phyloP scores from a whole-genome alignment of 2,329 filamentous ascomycete genomes.

The Zymoseptoria crescenta region DNA sequence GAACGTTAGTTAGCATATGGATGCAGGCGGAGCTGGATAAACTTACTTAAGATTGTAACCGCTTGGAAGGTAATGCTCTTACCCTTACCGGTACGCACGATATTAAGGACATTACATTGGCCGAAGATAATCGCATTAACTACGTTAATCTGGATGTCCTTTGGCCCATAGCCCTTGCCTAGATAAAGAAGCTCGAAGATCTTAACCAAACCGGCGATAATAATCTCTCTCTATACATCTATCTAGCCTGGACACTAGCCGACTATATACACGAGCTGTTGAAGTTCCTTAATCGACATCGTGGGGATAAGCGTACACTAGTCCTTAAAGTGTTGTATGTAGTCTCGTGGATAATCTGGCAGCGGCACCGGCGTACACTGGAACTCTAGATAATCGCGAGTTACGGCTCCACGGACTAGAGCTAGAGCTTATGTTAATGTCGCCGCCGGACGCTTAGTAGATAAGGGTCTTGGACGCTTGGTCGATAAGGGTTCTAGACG shows the following conservation, averaged over 20 bases:
- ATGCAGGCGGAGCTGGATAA: not conserved
- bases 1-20: not conserved
- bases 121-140: not conserved
- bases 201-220: too few species aligned
- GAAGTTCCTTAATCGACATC: not conserved
- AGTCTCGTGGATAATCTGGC: not conserved
- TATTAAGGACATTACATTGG: not conserved
- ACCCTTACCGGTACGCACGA: not conserved
- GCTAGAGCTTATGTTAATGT: too few species aligned
- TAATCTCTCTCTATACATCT: not conserved
- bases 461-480: too few species aligned
- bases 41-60: not conserved
- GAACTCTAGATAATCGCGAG: not conserved
- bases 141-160: too few species aligned
- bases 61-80: not conserved
- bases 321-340: not conserved
- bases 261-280: too few species aligned
- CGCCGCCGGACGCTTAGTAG: not conserved
- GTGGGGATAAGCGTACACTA: not conserved
- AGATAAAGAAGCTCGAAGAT: too few species aligned
- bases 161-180: too few species aligned
- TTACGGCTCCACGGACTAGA: not conserved
- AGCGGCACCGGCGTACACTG: not conserved
- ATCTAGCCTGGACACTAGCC: not conserved
- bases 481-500: too few species aligned